A percentile compares a stretch with the other conserved stretches of the same genome.
Conservation (phyloP, 1,139 yeast genomes). For the Geotrichum histeridarum region DNA sequence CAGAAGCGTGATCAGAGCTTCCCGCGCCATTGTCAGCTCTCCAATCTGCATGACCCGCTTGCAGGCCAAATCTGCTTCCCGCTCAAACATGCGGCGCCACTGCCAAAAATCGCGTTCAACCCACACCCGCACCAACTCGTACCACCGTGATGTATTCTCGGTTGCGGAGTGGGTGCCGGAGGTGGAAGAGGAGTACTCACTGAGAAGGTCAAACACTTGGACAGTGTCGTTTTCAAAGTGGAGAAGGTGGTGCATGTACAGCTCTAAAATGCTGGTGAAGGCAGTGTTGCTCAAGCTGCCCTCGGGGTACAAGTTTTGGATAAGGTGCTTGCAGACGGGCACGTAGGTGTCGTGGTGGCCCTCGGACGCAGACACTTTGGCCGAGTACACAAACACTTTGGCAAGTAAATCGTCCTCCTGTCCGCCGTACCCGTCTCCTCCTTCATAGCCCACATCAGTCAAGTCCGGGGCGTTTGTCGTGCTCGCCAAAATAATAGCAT, state of each 20-base stretch:
- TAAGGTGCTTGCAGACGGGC: slow-evolving; percentile 2
- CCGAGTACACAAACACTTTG: slow-evolving; percentile 11
- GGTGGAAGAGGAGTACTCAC: slow-evolving; percentile 5
- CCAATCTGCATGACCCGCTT: slow-evolving; percentile 10
- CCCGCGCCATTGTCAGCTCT: slow-evolving; percentile 5
- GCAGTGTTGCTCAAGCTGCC: not conserved
- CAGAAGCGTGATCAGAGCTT: not conserved
- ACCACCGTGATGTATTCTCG: not conserved
- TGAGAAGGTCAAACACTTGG: slow-evolving; percentile 9
- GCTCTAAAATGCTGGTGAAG: slow-evolving; percentile 2
- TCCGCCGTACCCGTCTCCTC: not conserved
- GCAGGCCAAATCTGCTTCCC: slow-evolving; percentile 7
- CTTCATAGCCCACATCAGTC: too few species aligned
- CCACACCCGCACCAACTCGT: slow-evolving; percentile 12
- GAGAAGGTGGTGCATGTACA: slow-evolving; percentile 10
- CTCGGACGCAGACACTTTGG: slow-evolving; percentile 2
- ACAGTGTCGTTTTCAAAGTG: slow-evolving; percentile 6
- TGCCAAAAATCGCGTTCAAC: slow-evolving; percentile 12
- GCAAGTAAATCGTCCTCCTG: not conserved
- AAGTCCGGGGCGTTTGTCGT: not conserved
- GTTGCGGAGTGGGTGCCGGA: not conserved
- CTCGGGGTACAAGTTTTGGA: slow-evolving; percentile 3
- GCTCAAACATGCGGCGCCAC: slow-evolving; percentile 12
- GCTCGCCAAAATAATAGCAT: slow-evolving; percentile 1
- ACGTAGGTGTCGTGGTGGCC: slow-evolving; percentile 9